Evolutionary conservation across 1,284 basidiomycete genomes (phyloP).

Genomic region (Tranzscheliella williamsii): DNA sequence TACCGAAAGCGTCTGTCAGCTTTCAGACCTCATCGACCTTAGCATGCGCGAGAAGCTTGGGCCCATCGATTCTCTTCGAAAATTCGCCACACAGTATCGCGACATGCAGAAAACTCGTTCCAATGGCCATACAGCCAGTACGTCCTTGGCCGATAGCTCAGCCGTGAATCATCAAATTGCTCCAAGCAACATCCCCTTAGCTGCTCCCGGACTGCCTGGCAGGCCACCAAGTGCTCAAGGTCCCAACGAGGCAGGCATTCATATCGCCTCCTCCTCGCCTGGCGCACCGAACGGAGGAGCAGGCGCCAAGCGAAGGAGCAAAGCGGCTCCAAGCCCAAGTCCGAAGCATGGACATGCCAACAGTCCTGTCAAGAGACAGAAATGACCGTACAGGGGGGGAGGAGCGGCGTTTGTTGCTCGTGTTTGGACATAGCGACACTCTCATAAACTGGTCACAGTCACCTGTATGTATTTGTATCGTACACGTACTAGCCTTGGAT

Average conservation of each 20-base stretch:
- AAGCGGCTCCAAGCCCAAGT: constrained; percentile 33
- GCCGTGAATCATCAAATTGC: too few species aligned
- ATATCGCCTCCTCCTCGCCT: constrained; percentile 7
- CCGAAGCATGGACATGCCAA: constrained; percentile 21
- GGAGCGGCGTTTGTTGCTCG: too few species aligned
- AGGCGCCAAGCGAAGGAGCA: constrained; percentile 27
- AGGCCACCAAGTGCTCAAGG: constrained; percentile 28
- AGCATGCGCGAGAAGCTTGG: constrained; percentile 39
- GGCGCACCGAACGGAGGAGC: constrained; percentile 17
- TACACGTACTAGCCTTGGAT: too few species aligned
- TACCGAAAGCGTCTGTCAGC: constrained; percentile 50
- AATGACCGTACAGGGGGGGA: too few species aligned
- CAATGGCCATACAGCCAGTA: background rate
- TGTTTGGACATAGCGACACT: too few species aligned
- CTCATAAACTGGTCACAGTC: too few species aligned
- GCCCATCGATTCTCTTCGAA: constrained; percentile 37
- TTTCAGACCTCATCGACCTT: constrained; percentile 48
- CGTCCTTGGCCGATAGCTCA: too few species aligned
- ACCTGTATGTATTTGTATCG: too few species aligned
- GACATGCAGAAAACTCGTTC: constrained; percentile 25
- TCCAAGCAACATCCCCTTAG: too few species aligned
- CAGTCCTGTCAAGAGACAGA: constrained; percentile 31
- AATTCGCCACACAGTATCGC: constrained; percentile 33
- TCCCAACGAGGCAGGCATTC: too few species aligned
- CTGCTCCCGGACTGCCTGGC: constrained; percentile 3